Base-by-base conservation (phyloP, 208 protist genomes). In the Kentomonas sorsogonicus region DNA sequence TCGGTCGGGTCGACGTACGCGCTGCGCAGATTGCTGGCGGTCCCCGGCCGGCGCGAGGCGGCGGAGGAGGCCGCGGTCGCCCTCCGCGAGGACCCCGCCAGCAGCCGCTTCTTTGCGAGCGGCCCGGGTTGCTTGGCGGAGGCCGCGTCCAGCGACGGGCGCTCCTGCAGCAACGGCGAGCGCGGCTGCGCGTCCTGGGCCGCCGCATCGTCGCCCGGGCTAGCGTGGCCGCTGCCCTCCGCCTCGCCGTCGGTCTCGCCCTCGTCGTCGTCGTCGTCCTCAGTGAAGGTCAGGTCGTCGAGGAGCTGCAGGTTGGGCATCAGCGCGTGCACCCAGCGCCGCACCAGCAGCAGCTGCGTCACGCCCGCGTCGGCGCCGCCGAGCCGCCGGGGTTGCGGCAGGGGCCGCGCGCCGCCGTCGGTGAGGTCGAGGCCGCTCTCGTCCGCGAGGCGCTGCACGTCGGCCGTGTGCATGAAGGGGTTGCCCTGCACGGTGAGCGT, bases 401-500 rank as follows among this genome's bases (percentile, higher is more conserved):
- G 43, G 25, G 16, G 25, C n/a, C 43, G 43, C 16, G 16, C 25
- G 43, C n/a, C 16, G 11, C 50, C 50, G 34, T 75, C 41, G n/a
- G 0, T 15, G 30, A 76, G n/a, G 13, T 27, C 38, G 9, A 58
- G 10, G 4, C 41, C 61, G 27, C 39, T 53, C 33, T 41, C 20
- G 3, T 46, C 50, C 16, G 47, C 56, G 10, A 48, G 39, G 11
- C 6, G 54, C 3, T 44, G 30, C 15, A 39, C 43, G 30, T 30
- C 47, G 1, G 52, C 26, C 31, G 29, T 38, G 22, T 13, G 29
- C 41, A 43, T 55, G 18, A 89, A 56, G 25, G 83, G 81, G 66
- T 94, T 94, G 27, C 84, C 79, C 33, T 79, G 62, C 18, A 94
- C 41, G 4, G 72, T 80, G 25, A 94, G 65, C 41, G 79, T 54